Percentiles rank a stretch among this genome's conserved stretches.
phyloP scores from a whole-genome alignment of 2,329 filamentous ascomycete genomes.

The Madurella fahalii region DNA sequence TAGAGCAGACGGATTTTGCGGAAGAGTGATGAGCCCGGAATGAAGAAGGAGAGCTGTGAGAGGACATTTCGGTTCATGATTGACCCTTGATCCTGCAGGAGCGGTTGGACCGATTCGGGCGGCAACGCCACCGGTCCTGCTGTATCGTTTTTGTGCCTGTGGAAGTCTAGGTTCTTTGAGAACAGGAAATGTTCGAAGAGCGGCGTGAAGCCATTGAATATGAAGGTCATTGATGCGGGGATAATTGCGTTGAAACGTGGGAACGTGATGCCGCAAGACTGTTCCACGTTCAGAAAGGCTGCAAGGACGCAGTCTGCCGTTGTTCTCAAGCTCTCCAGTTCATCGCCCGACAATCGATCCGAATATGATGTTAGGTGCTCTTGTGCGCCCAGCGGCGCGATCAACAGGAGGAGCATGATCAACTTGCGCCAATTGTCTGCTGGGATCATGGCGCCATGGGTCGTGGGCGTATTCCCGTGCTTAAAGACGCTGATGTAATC shows the following conservation, averaged over 20 bases:
- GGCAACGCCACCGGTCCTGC: conserved; percentile 8
- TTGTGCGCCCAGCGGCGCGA: conserved; percentile 61
- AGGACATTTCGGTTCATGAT: conserved; percentile 63
- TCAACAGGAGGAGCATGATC: conserved; percentile 64
- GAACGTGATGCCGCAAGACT: conserved; percentile 59
- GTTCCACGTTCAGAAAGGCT: conserved; percentile 62
- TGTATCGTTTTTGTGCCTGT: conserved; percentile 43
- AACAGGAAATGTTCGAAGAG: conserved; percentile 75
- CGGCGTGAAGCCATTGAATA: conserved; percentile 64
- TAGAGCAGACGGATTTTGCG: conserved; percentile 63
- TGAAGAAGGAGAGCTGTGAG: conserved; percentile 69
- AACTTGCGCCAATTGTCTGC: conserved; percentile 69
- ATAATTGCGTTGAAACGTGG: conserved; percentile 58
- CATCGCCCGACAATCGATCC: conserved; percentile 50
- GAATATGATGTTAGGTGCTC: conserved; percentile 61
- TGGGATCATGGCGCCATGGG: conserved; percentile 65
- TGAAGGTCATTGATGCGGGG: conserved; percentile 56
- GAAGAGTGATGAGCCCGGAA: conserved; percentile 62
- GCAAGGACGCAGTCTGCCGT: conserved; percentile 63
- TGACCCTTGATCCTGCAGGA: conserved; percentile 50
- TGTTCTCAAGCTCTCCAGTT: conserved; percentile 54
- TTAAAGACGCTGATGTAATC: conserved; percentile 60
- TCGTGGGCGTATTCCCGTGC: conserved; percentile 45
- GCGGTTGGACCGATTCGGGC: conserved; percentile 40
- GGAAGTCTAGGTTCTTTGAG: conserved; percentile 65